Conservation (phyloP, 805 yeast species). For the Candida stauntonica region DNA sequence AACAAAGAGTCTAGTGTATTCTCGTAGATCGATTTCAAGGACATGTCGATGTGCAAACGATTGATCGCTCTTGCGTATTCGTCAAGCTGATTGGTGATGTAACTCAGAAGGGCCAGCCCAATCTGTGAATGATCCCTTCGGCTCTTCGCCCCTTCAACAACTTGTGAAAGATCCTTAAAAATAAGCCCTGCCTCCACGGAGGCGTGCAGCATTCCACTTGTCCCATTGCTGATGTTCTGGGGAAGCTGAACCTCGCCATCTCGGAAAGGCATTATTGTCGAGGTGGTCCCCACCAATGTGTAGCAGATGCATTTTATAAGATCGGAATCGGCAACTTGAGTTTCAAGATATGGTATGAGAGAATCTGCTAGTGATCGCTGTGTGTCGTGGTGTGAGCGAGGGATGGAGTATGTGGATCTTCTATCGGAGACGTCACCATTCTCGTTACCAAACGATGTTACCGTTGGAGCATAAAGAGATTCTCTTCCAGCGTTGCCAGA, state of each 20-base stretch:
- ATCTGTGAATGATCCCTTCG: slow-evolving; percentile 33
- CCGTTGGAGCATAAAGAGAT: slow-evolving; percentile 21
- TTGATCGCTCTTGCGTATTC: slow-evolving; percentile 41
- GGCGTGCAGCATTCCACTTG: slow-evolving; percentile 49
- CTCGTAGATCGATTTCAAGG: slow-evolving; percentile 29
- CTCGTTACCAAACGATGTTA: slow-evolving; percentile 34
- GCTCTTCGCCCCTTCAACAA: slow-evolving; percentile 25
- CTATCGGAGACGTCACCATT: slow-evolving; percentile 35
- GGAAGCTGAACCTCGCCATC: slow-evolving; percentile 41
- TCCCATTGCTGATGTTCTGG: slow-evolving; percentile 46
- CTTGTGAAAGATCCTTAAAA: slow-evolving; percentile 41
- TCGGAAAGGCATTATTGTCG: slow-evolving; percentile 47
- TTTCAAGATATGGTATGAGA: slow-evolving; percentile 32
- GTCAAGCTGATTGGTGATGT: slow-evolving; percentile 39
- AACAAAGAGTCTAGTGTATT: slow-evolving; percentile 46
- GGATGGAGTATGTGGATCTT: slow-evolving; percentile 32
- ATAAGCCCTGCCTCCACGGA: slow-evolving; percentile 72
- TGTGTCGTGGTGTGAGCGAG: slow-evolving; percentile 8
- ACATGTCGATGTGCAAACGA: slow-evolving; percentile 32
- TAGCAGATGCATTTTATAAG: slow-evolving; percentile 47
- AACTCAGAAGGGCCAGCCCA: slow-evolving; percentile 57
- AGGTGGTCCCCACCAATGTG: slow-evolving; percentile 58
- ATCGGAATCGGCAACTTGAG: slow-evolving; percentile 34
- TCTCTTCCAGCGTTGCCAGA: slow-evolving; percentile 12
- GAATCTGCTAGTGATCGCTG: slow-evolving; percentile 28